Conservation (phyloP, 495 filamentous ascomycete genomes). For the Neurospora terricola region DNA sequence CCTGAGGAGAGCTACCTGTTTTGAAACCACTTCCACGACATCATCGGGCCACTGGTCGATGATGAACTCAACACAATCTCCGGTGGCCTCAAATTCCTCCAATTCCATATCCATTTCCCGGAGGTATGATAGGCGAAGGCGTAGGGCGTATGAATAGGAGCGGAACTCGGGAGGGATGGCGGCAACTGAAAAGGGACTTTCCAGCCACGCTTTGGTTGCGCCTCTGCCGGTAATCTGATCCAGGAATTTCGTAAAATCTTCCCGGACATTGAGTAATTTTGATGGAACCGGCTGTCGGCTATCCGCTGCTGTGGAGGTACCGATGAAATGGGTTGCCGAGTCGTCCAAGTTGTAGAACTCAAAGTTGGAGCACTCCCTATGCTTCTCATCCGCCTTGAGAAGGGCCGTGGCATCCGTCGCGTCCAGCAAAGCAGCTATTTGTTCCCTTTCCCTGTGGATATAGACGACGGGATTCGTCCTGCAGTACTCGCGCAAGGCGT, state of each 20-base stretch:
- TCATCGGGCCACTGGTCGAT: constrained; percentile 51
- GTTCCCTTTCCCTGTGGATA: constrained; percentile 56
- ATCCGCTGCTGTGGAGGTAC: constrained; percentile 21
- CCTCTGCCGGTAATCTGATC: constrained; percentile 52
- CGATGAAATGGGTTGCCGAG: constrained; percentile 8
- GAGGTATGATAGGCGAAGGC: constrained; percentile 52
- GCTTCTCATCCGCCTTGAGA: constrained; percentile 41
- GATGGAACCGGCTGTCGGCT: constrained; percentile 30
- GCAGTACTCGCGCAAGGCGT: constrained; percentile 46
- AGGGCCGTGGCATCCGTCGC: constrained; percentile 45
- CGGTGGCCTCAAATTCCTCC: constrained; percentile 54
- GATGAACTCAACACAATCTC: constrained; percentile 63
- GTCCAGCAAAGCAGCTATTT: constrained; percentile 54
- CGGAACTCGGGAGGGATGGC: constrained; percentile 58
- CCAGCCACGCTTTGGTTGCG: constrained; percentile 45
- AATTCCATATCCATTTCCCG: constrained; percentile 44
- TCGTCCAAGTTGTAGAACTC: constrained; percentile 70
- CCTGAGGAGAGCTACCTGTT: constrained; percentile 48
- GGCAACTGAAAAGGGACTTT: constrained; percentile 62
- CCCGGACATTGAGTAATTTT: constrained; percentile 61
- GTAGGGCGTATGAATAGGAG: constrained; percentile 55
- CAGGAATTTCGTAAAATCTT: constrained; percentile 64
- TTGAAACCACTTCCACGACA: constrained; percentile 42
- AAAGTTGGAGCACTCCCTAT: constrained; percentile 62
- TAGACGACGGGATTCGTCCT: constrained; percentile 66